These are phyloP conservation scores for Panaeolus papilionaceus DNA, from an alignment of 768 basidiomycete species.

Conservation along the genomic window DNA sequence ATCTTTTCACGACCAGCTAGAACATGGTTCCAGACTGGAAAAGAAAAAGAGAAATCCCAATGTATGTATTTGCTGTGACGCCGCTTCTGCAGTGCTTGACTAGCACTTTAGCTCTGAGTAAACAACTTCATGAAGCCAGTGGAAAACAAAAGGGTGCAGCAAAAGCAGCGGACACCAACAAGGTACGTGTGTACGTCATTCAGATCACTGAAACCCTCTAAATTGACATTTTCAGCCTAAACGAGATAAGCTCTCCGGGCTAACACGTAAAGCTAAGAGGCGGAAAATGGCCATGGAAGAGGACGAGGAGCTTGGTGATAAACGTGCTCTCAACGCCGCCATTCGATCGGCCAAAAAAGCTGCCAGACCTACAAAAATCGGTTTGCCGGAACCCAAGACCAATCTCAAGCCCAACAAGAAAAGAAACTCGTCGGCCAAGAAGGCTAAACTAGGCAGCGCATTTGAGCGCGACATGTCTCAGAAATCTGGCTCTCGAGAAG, in stretches of 20 bases:
- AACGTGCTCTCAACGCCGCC: constrained; percentile 65
- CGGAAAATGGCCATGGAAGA: constrained; percentile 87
- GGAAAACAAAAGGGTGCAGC: constrained; percentile 45
- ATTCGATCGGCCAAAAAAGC: constrained; percentile 90
- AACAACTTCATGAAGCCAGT: constrained; percentile 72
- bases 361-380: constrained; percentile 76
- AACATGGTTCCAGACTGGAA: constrained; percentile 96
- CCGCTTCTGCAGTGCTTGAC: neutral
- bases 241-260: constrained; percentile 79
- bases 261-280: constrained; percentile 88
- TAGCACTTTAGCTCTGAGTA: constrained; percentile 66
- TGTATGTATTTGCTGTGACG: constrained; percentile 48
- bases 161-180: constrained; percentile 41
- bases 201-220: constrained; percentile 14
- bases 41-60: constrained; percentile 83
- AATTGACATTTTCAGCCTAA: constrained; percentile 57
- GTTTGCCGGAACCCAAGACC: constrained; percentile 46
- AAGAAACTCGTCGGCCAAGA: constrained; percentile 42
- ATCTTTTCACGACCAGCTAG: constrained; percentile 93
- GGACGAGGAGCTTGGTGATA: constrained; percentile 68
- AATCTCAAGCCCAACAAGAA: constrained; percentile 36
- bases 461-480: constrained; percentile 70
- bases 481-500: constrained; percentile 52
- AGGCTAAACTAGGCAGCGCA: constrained; percentile 37
- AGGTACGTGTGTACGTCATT: constrained; percentile 40